A percentile compares a stretch with the other conserved stretches of the same genome.
Evolutionary conservation across 805 yeast species (phyloP).

Genomic region (Isabelozyma gotoi): DNA sequence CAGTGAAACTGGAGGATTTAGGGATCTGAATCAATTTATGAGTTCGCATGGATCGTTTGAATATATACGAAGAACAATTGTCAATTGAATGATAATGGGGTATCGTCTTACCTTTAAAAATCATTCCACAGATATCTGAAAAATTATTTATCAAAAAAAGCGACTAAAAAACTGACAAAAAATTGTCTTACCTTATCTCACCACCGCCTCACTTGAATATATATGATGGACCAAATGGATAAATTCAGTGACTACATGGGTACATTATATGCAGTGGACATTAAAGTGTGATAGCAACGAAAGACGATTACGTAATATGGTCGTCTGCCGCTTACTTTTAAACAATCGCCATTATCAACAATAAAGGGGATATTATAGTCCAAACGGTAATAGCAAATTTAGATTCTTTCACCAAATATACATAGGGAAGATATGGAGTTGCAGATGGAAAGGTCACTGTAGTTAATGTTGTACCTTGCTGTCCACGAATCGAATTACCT

Average conservation of each 20-base stretch:
- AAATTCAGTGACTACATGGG: not conserved
- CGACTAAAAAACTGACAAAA: no score
- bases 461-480: no score
- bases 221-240: not conserved
- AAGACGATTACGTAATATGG: not conserved
- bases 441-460: no score
- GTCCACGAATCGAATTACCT: no score
- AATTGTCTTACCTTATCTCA: not conserved
- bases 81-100: not conserved
- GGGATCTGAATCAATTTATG: constrained; percentile 25
- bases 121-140: no score
- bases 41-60: constrained; percentile 1
- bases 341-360: not conserved
- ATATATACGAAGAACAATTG: no score
- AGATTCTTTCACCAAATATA: no score
- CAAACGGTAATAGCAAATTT: no score
- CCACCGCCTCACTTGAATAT: not conserved
- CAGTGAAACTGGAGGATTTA: constrained; percentile 28
- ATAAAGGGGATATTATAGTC: no score
- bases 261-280: not conserved
- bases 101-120: not conserved
- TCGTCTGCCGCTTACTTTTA: not conserved
- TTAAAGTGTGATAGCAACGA: not conserved
- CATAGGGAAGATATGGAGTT: no score
- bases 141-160: no score